Evolutionary conservation across 192 early-diverging fungal genomes (phyloP).

Genomic region (Glomus cerebriforme): DNA sequence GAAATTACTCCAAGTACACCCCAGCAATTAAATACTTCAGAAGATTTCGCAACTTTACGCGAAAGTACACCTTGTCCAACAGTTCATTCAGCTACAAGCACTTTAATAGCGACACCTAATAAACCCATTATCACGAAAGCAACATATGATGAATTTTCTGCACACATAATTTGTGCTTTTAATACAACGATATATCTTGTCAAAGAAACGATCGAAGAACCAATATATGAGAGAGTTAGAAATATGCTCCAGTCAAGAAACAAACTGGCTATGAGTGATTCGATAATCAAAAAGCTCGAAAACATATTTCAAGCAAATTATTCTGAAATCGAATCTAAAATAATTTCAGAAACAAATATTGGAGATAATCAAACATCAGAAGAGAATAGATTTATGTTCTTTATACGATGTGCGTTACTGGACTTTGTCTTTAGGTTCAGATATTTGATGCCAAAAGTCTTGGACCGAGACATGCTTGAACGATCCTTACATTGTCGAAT

Average conservation of each 20-base stretch:
- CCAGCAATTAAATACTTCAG: neutral
- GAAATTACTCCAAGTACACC: neutral
- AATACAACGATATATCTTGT: constrained; percentile 19
- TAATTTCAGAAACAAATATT: constrained; percentile 18
- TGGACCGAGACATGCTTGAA: constrained; percentile 24
- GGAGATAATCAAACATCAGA: constrained; percentile 22
- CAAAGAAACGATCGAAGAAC: neutral
- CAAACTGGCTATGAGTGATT: neutral
- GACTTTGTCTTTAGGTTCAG: constrained; percentile 26
- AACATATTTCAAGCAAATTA: constrained; percentile 17
- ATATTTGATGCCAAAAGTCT: constrained; percentile 22
- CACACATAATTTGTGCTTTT: constrained; percentile 16
- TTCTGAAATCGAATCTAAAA: constrained; percentile 23
- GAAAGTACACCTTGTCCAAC: neutral
- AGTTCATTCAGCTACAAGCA: neutral
- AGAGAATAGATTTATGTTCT: constrained; percentile 17
- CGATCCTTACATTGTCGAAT: constrained; percentile 18
- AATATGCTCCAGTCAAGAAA: constrained; percentile 1
- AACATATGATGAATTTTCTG: constrained; percentile 24
- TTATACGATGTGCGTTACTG: constrained; percentile 21
- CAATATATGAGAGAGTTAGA: neutral
- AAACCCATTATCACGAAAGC: constrained; percentile 24
- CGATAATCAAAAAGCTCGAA: constrained; percentile 2
- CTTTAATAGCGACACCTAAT: constrained; percentile 24
- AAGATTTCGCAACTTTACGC: no score